Percentiles rank a stretch among this genome's conserved stretches.
phyloP scores from a whole-genome alignment of 1,284 basidiomycete genomes.

The Caloboletus firmus region DNA sequence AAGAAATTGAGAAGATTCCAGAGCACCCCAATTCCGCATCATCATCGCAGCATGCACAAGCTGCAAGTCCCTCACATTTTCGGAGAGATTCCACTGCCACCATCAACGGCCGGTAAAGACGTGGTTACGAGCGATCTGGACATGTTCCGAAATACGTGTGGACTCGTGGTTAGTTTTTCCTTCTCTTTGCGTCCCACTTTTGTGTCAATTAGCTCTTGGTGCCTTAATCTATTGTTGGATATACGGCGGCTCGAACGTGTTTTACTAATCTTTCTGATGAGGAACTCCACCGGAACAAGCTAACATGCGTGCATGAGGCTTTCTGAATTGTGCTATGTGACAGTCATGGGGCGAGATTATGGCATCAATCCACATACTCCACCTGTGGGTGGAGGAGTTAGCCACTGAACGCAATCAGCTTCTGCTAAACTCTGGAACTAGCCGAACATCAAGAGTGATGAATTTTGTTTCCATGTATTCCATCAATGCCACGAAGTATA shows the following conservation, averaged over 20 bases:
- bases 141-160: slow-evolving; percentile 11
- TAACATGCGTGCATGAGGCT: slow-evolving; percentile 13
- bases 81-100: slow-evolving; percentile 66
- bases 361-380: slow-evolving; percentile 3
- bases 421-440: slow-evolving; percentile 4
- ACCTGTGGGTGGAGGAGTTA: background rate
- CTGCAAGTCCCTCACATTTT: slow-evolving; percentile 37
- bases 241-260: slow-evolving; percentile 18
- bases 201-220: slow-evolving; percentile 20
- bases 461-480: background rate
- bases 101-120: slow-evolving; percentile 45
- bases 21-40: slow-evolving; percentile 79
- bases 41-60: slow-evolving; percentile 35
- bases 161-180: slow-evolving; percentile 14
- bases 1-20: slow-evolving; percentile 85
- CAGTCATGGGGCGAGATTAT: background rate
- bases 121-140: slow-evolving; percentile 12
- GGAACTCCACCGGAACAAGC: background rate
- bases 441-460: background rate
- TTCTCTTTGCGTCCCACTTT: slow-evolving; percentile 2
- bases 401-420: slow-evolving; percentile 12
- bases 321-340: slow-evolving; percentile 6
- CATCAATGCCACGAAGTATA: background rate
- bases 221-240: slow-evolving; percentile 29
- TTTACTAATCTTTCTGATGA: slow-evolving; percentile 16